A percentile compares a stretch with the other conserved stretches of the same genome.
Evolutionary conservation across 495 filamentous ascomycete species (phyloP).

Genomic region (Aspergillus carlsbadensis): DNA sequence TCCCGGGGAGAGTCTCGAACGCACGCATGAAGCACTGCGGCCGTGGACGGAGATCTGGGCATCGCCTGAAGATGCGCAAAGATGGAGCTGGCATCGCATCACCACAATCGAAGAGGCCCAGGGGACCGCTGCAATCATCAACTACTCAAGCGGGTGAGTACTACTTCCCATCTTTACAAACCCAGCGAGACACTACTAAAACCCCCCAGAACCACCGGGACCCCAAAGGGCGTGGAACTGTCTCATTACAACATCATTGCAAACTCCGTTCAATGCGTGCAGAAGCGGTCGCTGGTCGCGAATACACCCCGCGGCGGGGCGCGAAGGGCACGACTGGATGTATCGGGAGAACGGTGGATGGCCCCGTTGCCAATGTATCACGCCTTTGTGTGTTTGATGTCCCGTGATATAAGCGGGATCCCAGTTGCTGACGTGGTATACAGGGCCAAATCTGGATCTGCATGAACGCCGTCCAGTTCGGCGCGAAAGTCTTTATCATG

Average conservation of each 20-base stretch:
- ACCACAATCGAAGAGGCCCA: not conserved
- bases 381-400: not conserved
- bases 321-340: constrained; percentile 1
- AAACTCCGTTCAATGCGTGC: constrained; percentile 4
- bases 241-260: constrained; percentile 13
- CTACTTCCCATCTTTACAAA: not conserved
- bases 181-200: not conserved
- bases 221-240: constrained; percentile 12
- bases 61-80: not conserved
- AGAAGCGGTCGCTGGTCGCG: not conserved
- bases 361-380: constrained; percentile 8
- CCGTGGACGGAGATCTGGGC: constrained; percentile 10
- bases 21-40: not conserved
- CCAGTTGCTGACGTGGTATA: no score
- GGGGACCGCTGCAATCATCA: constrained; percentile 7
- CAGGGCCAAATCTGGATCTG: constrained; percentile 14
- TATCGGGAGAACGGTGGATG: constrained; percentile 7
- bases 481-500: constrained; percentile 13
- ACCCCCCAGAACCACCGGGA: constrained; percentile 5
- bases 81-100: constrained; percentile 8
- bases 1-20: not conserved
- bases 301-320: not conserved
- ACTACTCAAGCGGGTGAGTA: constrained; percentile 15
- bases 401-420: not conserved
- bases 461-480: constrained; percentile 9